Percentiles rank a stretch among this genome's conserved stretches.
phyloP scores from a whole-genome alignment of 2,329 filamentous ascomycete species.

The Talaromyces rugulosus region DNA sequence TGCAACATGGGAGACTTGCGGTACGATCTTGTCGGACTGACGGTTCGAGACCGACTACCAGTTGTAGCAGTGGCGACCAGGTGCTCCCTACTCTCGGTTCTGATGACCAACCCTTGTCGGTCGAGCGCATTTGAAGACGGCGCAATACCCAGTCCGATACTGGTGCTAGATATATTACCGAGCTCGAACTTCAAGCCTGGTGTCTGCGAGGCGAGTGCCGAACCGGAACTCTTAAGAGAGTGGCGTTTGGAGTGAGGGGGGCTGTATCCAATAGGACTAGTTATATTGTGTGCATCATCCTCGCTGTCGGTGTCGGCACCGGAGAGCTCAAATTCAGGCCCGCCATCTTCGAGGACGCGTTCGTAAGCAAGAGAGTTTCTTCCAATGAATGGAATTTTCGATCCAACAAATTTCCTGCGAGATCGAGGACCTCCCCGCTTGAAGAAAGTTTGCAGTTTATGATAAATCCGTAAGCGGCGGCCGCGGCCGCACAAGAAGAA shows the following conservation, averaged over 20 bases:
- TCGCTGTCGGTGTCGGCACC: conserved; percentile 51
- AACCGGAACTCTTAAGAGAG: conserved; percentile 25
- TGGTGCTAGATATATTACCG: conserved; percentile 38
- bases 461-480: conserved; percentile 59
- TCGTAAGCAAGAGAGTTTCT: conserved; percentile 60
- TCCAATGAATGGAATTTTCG: conserved; percentile 41
- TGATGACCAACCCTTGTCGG: conserved; percentile 68
- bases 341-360: conserved; percentile 76
- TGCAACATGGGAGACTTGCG: conserved; percentile 34
- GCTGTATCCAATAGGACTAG: conserved; percentile 51
- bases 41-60: conserved; percentile 40
- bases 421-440: conserved; percentile 27
- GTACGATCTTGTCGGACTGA: conserved; percentile 45
- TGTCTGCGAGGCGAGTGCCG: conserved; percentile 20
- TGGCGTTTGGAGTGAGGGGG: conserved; percentile 51
- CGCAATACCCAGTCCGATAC: conserved; percentile 32
- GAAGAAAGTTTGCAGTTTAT: conserved; percentile 45
- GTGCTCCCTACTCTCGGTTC: conserved; percentile 83
- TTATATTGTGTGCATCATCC: conserved; percentile 51
- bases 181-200: conserved; percentile 34
- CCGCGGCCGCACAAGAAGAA: conserved; percentile 79
- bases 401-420: conserved; percentile 57
- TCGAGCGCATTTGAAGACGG: conserved; percentile 46
- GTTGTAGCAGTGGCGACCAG: conserved; percentile 55
- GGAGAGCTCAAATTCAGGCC: conserved; percentile 71